These are phyloP conservation scores for Halenospora varia DNA, from an alignment of 495 filamentous ascomycete genomes.

Conservation along the genomic window DNA sequence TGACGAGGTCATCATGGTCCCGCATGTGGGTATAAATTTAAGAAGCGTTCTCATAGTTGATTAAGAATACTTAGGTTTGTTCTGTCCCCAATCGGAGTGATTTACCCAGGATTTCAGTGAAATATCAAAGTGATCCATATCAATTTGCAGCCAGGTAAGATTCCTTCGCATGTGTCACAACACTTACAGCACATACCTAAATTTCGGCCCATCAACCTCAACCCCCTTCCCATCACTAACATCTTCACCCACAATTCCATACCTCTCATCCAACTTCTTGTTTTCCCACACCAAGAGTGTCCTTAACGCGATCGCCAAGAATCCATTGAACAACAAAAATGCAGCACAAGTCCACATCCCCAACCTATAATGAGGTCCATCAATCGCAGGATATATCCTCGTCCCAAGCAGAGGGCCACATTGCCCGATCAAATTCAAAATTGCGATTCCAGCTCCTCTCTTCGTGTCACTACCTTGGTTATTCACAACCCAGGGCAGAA, in stretches of 20 bases:
- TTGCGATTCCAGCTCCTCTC: slow-evolving; percentile 63
- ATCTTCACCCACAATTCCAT: neutral
- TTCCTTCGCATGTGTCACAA: too few species aligned
- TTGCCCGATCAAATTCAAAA: slow-evolving; percentile 67
- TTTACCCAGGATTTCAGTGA: too few species aligned
- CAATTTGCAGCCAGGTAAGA: too few species aligned
- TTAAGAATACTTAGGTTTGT: too few species aligned
- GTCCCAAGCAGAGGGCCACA: slow-evolving; percentile 67
- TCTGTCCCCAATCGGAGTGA: too few species aligned
- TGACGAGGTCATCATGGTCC: too few species aligned
- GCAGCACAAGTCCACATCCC: slow-evolving; percentile 64
- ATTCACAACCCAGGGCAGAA: slow-evolving; percentile 69
- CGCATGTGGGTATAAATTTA: too few species aligned
- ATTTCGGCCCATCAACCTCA: neutral
- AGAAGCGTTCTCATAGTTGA: too few species aligned
- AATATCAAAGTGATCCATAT: too few species aligned
- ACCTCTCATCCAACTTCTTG: slow-evolving; percentile 22
- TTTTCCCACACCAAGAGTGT: slow-evolving; percentile 59
- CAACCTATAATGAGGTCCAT: slow-evolving; percentile 56
- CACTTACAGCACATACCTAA: slow-evolving; percentile 22
- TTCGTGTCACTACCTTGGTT: slow-evolving; percentile 69
- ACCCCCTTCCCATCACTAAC: neutral
- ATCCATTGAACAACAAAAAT: slow-evolving; percentile 63
- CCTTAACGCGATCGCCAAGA: slow-evolving; percentile 53
- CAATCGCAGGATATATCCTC: slow-evolving; percentile 54